Evolutionary conservation across 129 eudicot genomes (phyloP), one percentile per base, ranked within the genome.

Genomic region (Artemisia argyi): DNA sequence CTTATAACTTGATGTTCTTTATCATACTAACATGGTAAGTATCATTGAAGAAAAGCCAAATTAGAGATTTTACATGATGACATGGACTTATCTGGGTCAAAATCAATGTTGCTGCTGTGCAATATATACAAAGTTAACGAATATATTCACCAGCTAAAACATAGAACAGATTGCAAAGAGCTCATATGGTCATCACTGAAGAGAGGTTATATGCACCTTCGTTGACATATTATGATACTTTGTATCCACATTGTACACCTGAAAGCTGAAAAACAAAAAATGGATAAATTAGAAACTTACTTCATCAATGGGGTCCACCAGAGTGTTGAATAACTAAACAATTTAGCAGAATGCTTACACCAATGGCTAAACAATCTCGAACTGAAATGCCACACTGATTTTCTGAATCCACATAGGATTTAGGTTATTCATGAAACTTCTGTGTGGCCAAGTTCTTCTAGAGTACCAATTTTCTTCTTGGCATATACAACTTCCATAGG

Each of bases 401-500:
- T 95, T 95, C 66, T 79, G 84, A 75, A 95, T 95, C 97, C 97
- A 95, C 46, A 48, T 52, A 53, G 99, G 99, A 72, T 91, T 73
- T 71, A 95, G 76, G 74, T 64, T 86, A 88, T 95, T 91, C 97
- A 95, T 82, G 79, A 95, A 68, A 95, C 99, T 73, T 95, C 99
- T 26, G 99, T 88, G 15, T 97, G 91, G 32, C 99, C 99, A 81
- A 95, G 79, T 83, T 95, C 96, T 73, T 91, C 87, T 24, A 91
- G 79, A 59, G 62, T 80, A 72, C 97, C 97, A 63, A 85, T 85
- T 72, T 73, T 83, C 80, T 65, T 91, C 84, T 84, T 86, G 66
- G 63, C 64, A 75, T 79, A 95, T 48, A 85, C 88, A 28, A 95
- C 88, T 46, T 88, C 92, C 87, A 95, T 95, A 10, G 97, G 99